Percentiles rank a stretch among this genome's conserved stretches.
phyloP scores from a whole-genome alignment of 805 yeast species.

The Spathaspora passalidarum region DNA sequence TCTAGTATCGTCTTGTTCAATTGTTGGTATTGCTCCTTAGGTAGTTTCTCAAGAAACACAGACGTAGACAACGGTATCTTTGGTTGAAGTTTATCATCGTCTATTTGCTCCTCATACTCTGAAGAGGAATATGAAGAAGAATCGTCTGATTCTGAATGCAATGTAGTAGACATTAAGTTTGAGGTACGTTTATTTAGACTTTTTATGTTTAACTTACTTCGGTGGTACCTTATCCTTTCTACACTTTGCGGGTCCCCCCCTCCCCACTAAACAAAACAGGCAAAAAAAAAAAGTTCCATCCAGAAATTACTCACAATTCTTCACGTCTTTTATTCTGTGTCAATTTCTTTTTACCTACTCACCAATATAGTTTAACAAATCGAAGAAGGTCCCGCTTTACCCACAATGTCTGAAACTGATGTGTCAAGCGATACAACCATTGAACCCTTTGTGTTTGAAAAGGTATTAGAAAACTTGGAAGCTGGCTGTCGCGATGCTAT shows the following conservation, averaged over 20 bases:
- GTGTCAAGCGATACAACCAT: constrained; percentile 14
- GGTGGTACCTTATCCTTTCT: too few species aligned
- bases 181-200: neutral
- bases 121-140: constrained; percentile 5
- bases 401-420: constrained; percentile 18
- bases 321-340: neutral
- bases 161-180: neutral
- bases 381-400: neutral
- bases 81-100: constrained; percentile 6
- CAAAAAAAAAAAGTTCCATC: neutral
- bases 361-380: neutral
- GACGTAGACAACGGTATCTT: constrained; percentile 19
- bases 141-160: constrained; percentile 9
- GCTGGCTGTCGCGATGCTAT: constrained; percentile 32
- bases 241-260: neutral
- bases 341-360: neutral
- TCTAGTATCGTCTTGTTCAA: constrained; percentile 8
- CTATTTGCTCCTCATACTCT: constrained; percentile 1
- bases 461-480: constrained; percentile 24
- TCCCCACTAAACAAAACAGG: neutral
- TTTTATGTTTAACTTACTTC: neutral
- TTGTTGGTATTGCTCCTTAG: constrained; percentile 9
- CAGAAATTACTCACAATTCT: neutral
- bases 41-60: constrained; percentile 12
- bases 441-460: constrained; percentile 22